Conservation (phyloP, 2,329 filamentous ascomycete species). For the Neofusicoccum kwambonambiense region DNA sequence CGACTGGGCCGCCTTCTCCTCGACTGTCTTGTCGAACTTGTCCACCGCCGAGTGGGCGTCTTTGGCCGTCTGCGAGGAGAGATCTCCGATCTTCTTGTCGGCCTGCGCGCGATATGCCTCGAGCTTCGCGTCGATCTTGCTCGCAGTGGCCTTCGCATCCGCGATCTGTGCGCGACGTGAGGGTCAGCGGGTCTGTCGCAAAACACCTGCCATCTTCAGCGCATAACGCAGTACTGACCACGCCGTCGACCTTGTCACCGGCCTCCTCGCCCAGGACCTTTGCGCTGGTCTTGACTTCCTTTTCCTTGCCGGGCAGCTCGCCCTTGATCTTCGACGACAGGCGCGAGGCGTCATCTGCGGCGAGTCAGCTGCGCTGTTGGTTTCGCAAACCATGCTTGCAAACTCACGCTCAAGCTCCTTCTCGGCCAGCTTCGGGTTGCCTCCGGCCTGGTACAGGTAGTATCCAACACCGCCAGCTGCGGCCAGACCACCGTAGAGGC, state of each 20-base stretch:
- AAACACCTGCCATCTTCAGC: slow-evolving; percentile 31
- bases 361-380: slow-evolving; percentile 21
- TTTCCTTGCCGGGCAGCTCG: slow-evolving; percentile 62
- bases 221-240: slow-evolving; percentile 49
- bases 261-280: slow-evolving; percentile 49
- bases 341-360: slow-evolving; percentile 71
- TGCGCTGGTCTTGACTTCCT: slow-evolving; percentile 63
- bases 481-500: slow-evolving; percentile 1
- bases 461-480: slow-evolving; percentile 63
- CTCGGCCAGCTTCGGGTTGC: slow-evolving; percentile 76
- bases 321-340: slow-evolving; percentile 65
- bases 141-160: slow-evolving; percentile 49
- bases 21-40: slow-evolving; percentile 78
- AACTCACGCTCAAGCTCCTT: slow-evolving; percentile 78
- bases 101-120: slow-evolving; percentile 53
- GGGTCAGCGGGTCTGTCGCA: not conserved
- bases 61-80: slow-evolving; percentile 62
- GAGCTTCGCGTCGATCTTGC: slow-evolving; percentile 63
- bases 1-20: slow-evolving; percentile 73
- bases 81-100: slow-evolving; percentile 60
- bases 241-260: slow-evolving; percentile 54
- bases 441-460: slow-evolving; percentile 88
- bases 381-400: not conserved
- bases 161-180: slow-evolving; percentile 30
- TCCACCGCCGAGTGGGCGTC: slow-evolving; percentile 61